These are phyloP conservation scores for Rubia tinctorum DNA, from an alignment of 305 asterid genomes.

Conservation along the genomic window DNA sequence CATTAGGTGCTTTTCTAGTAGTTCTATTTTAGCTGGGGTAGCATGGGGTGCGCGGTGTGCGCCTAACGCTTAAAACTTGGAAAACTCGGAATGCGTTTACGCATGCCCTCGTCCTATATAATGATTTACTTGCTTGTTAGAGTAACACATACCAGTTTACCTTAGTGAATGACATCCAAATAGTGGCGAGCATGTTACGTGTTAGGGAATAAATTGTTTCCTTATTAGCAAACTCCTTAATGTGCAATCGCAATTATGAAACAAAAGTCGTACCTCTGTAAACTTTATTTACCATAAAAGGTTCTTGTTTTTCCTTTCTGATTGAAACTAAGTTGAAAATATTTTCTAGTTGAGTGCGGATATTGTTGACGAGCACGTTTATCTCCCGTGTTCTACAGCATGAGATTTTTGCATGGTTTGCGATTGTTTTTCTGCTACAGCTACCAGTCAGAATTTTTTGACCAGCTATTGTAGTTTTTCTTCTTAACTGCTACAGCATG, in stretches of 20 bases:
- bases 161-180: slow-evolving; percentile 18
- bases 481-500: neutral
- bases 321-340: slow-evolving; percentile 1
- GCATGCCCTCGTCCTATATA: slow-evolving; percentile 7
- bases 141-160: slow-evolving; percentile 8
- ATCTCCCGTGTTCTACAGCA: neutral
- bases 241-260: slow-evolving; percentile 15
- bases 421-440: neutral
- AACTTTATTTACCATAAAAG: neutral
- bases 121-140: neutral
- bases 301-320: neutral
- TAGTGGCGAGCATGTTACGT: slow-evolving; percentile 11
- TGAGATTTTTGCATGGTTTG: neutral
- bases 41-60: slow-evolving; percentile 8
- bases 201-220: slow-evolving; percentile 17
- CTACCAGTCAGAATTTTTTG: neutral
- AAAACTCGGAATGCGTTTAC: neutral
- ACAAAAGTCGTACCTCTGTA: neutral
- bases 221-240: slow-evolving; percentile 15
- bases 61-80: neutral
- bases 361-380: neutral
- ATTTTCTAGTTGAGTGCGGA: neutral
- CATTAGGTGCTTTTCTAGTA: neutral
- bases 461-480: neutral
- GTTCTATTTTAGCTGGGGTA: slow-evolving; percentile 2